Percentiles rank a stretch among this genome's conserved stretches.
phyloP scores from a whole-genome alignment of 1,139 yeast species.

The Hyphopichia khmerensis region DNA sequence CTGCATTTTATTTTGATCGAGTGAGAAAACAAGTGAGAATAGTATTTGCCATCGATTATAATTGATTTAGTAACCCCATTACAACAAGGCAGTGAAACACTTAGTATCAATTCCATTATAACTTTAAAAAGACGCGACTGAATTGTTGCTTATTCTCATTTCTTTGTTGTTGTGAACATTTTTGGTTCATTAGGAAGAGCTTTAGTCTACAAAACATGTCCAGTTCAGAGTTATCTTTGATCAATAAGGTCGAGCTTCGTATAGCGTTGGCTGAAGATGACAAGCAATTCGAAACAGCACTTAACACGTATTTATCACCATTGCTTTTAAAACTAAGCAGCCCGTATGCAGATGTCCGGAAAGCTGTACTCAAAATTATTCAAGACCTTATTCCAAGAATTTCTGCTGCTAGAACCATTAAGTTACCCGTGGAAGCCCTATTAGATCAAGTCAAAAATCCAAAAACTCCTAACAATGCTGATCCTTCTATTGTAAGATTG shows the following conservation, averaged over 20 bases:
- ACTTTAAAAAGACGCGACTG: not conserved
- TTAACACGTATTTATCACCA: slow-evolving; percentile 72
- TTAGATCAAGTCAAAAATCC: slow-evolving; percentile 64
- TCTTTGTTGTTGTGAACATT: not conserved
- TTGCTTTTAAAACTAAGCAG: slow-evolving; percentile 77
- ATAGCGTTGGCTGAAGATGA: slow-evolving; percentile 76
- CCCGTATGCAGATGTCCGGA: slow-evolving; percentile 63
- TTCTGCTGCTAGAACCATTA: slow-evolving; percentile 51
- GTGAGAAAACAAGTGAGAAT: not conserved
- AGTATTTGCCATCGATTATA: not conserved
- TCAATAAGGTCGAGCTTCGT: slow-evolving; percentile 79
- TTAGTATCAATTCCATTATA: not conserved
- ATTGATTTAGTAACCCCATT: not conserved
- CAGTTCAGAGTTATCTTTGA: slow-evolving; percentile 54
- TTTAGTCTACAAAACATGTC: slow-evolving; percentile 1
- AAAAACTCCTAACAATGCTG: slow-evolving; percentile 38
- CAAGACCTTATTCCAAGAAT: slow-evolving; percentile 69
- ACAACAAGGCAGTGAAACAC: not conserved
- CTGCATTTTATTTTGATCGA: not conserved
- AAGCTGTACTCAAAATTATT: slow-evolving; percentile 64
- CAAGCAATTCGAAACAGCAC: slow-evolving; percentile 57
- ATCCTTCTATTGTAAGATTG: slow-evolving; percentile 54
- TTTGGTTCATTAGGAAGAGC: not conserved
- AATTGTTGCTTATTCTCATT: too few relatives aligned
- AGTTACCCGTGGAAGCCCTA: slow-evolving; percentile 62